These are phyloP conservation scores for Diplodia corticola DNA, from an alignment of 2,329 filamentous ascomycete species.

Conservation along the genomic window DNA sequence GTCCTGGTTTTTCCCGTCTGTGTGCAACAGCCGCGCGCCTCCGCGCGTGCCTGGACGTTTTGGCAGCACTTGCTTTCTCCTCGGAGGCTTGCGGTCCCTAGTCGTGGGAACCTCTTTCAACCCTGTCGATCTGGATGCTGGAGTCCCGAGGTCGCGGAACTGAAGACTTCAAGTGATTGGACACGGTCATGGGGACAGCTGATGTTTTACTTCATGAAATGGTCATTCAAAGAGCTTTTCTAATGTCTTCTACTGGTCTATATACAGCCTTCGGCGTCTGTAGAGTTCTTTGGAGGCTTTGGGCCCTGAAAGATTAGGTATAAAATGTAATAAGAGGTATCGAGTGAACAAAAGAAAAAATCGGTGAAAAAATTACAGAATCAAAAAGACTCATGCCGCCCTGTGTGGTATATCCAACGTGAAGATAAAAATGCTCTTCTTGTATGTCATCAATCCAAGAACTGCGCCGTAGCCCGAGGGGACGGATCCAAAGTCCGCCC, in stretches of 20 bases:
- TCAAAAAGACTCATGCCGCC: not conserved
- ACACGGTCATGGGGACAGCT: too few species aligned
- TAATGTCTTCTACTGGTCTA: not conserved
- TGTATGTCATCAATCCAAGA: constrained; percentile 7
- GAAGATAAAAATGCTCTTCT: not conserved
- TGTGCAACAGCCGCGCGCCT: not conserved
- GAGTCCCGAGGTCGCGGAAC: too few species aligned
- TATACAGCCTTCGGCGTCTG: not conserved
- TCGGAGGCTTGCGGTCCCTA: not conserved
- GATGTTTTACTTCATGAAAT: not conserved
- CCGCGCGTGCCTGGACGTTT: not conserved
- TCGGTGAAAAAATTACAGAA: not conserved
- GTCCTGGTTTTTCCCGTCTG: not conserved
- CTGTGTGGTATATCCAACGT: constrained; percentile 6
- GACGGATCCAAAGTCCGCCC: not conserved
- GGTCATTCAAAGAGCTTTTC: not conserved
- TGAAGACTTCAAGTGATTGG: too few species aligned
- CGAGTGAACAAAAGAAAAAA: not conserved
- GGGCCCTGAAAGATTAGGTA: constrained; percentile 4
- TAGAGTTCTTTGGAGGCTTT: not conserved
- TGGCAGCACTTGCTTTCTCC: not conserved
- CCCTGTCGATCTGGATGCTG: not conserved
- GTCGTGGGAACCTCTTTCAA: not conserved
- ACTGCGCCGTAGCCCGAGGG: constrained; percentile 1
- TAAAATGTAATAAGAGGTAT: not conserved